Base-by-base conservation (phyloP, 2,329 filamentous ascomycete species). In the Ophiocordyceps australis region DNA sequence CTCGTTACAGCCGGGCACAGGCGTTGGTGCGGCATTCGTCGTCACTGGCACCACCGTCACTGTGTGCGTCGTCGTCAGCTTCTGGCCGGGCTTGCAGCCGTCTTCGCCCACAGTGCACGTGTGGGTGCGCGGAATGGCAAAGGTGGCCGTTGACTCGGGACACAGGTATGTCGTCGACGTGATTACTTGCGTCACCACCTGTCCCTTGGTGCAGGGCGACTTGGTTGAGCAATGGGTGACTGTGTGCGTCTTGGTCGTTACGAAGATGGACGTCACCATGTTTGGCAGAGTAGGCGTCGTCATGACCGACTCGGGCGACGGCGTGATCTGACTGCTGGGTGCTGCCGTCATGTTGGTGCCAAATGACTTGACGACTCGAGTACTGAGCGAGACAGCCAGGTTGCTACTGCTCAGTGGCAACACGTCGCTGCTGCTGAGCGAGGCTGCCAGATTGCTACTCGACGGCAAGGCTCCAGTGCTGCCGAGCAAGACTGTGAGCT, bases 161-260 rank as follows among this genome's bases (percentile, higher is more conserved):
- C 33, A 34, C 3, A 37, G 24, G 7, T 32, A 27, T 9, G 36
- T 37, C 0, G 41, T 43, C 6, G 33, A 30, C 9, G 35, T 34
- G 9, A 43, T 17, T 7, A 42, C 30, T 27, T 45, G 35, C 9
- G 43, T 39, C 20, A 31, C 33, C 25, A 36, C 34, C 13, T 30
- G 23, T 23, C 33, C 36, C 29, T 37, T 36, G 30, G 23, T 20
- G 30, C 41, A 43, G 10, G 35, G 24, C 10, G 28, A 64, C 28
- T 56, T 55, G 24, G 65, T 56, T 23, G 52, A 55, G 55, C 66
- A 71, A 20, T 57, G 58, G 40, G 62, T 68, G 51, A 70, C 51
- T 44, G 65, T 71, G 38, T 62, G 50, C 42, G 64, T 53, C 39
- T 55, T 54, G 34, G 63, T 68, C 37, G 54, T 47, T 50, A 58